phyloP scores from a whole-genome alignment of 441 rosid species.

The Croton setiger region DNA sequence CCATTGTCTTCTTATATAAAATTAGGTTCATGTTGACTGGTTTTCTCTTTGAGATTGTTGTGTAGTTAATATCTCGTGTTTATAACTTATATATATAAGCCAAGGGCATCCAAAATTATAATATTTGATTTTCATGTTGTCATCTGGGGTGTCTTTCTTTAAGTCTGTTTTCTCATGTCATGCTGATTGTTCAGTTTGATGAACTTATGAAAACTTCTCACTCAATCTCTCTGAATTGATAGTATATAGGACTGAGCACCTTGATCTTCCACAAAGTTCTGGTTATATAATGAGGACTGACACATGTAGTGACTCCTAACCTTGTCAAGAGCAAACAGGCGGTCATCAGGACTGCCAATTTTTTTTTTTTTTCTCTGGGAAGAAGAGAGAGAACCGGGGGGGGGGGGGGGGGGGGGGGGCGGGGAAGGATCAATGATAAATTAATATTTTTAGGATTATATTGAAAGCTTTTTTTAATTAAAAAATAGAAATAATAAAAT shows the following conservation, averaged over 20 bases:
- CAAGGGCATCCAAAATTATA: not conserved
- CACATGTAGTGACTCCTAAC: no score
- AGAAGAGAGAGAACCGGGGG: no score
- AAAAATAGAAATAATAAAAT: no score
- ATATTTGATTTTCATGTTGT: not conserved
- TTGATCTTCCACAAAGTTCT: not conserved
- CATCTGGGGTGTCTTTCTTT: not conserved
- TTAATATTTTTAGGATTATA: no score
- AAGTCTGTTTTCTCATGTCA: conserved; percentile 1
- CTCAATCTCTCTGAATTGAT: not conserved
- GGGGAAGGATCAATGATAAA: no score
- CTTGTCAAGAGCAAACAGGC: not conserved
- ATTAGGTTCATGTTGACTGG: not conserved
- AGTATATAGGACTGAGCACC: not conserved
- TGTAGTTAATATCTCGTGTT: not conserved
- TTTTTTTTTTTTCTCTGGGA: no score
- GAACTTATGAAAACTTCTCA: conserved; percentile 6
- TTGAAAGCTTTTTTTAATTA: no score
- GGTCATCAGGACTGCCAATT: not conserved
- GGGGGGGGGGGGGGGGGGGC: not conserved
- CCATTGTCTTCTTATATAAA: not conserved
- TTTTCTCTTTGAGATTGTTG: not conserved
- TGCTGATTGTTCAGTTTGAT: not conserved
- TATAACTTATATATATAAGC: no score
- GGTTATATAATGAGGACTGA: not conserved